phyloP scores from a whole-genome alignment of 768 basidiomycete genomes.

The Lentinula detonsa region DNA sequence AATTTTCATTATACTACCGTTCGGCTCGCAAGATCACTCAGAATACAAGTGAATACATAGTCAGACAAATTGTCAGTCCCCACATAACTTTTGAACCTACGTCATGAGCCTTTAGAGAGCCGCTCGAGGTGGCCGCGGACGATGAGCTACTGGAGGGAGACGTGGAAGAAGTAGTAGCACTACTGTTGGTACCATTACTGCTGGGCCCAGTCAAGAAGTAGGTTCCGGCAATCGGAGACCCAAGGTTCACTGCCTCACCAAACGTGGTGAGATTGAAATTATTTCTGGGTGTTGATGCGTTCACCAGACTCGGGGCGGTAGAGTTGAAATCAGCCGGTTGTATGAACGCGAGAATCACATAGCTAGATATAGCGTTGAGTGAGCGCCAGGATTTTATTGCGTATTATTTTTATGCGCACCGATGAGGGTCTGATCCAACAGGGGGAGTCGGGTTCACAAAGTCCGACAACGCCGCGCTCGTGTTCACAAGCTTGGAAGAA shows the following conservation, averaged over 20 bases:
- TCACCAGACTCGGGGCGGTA: slow-evolving; percentile 19
- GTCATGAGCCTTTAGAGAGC: neutral
- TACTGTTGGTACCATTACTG: slow-evolving; percentile 13
- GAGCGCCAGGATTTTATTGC: neutral
- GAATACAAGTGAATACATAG: neutral
- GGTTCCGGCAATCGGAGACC: slow-evolving; percentile 33
- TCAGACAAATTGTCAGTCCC: neutral
- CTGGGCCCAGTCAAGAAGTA: slow-evolving; percentile 35
- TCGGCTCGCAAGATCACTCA: neutral
- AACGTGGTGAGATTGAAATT: slow-evolving; percentile 36
- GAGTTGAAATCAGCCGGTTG: slow-evolving; percentile 16
- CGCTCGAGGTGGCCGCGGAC: slow-evolving; percentile 4
- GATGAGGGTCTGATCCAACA: slow-evolving; percentile 35
- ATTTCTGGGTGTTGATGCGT: slow-evolving; percentile 24
- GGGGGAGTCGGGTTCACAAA: slow-evolving; percentile 34
- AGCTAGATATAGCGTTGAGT: slow-evolving; percentile 9
- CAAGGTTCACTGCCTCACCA: slow-evolving; percentile 24
- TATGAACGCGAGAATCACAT: slow-evolving; percentile 17
- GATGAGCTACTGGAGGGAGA: neutral
- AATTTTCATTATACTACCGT: neutral
- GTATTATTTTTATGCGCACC: slow-evolving; percentile 19
- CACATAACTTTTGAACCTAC: neutral
- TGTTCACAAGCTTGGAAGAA: slow-evolving; percentile 27
- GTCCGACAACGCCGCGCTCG: slow-evolving; percentile 31
- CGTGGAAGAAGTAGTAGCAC: slow-evolving; percentile 1